Evolutionary conservation across 805 yeast species (phyloP), one percentile per base, ranked within the genome.

Genomic region (Aciculoconidium aculeatum): DNA sequence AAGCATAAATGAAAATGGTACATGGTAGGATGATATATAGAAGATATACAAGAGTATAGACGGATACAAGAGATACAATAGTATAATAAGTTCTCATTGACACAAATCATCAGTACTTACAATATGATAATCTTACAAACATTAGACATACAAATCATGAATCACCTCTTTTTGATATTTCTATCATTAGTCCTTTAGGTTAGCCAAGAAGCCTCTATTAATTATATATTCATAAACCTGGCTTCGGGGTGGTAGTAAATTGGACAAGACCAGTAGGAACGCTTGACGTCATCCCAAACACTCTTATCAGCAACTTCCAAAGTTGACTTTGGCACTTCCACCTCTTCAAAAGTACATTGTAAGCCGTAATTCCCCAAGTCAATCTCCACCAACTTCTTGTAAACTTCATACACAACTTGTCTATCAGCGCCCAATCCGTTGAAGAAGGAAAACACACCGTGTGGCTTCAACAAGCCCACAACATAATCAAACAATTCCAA

Each of bases 391-490:
- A 88, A 77, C 44, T 76, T 72, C 52, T 75, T 79, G 63, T 90
- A 88, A 6, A 90, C 96, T 45, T 88, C 67, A 41, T 63, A 63
- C 7, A 62, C 42, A 4, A 61, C 58, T 39, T 58, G 57, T 38
- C 70, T 54, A 36, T 63, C 70, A 8, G 68, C 70, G 5, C 70
- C 70, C 26, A 59, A 65, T 0, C 97, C 97, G 47, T 88, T 90
- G 68, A 88, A 88, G 50, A 87, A 88, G 4, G 95, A 85, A 40
- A 88, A 87, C 1, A 76, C 70, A 6, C 96, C 97, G 18, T 74
- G 71, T 6, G 92, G 84, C 50, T 81, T 80, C 41, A 88, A 58
- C 28, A 88, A 59, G 0, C 95, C 96, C 11, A 86, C 94, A 4
- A 84, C 67, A 8, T 70, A 49, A 55, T 90, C 96, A 49, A 80